These are phyloP conservation scores for Agastache rugosa DNA, from an alignment of 257 asterid genomes.

Conservation along the genomic window DNA sequence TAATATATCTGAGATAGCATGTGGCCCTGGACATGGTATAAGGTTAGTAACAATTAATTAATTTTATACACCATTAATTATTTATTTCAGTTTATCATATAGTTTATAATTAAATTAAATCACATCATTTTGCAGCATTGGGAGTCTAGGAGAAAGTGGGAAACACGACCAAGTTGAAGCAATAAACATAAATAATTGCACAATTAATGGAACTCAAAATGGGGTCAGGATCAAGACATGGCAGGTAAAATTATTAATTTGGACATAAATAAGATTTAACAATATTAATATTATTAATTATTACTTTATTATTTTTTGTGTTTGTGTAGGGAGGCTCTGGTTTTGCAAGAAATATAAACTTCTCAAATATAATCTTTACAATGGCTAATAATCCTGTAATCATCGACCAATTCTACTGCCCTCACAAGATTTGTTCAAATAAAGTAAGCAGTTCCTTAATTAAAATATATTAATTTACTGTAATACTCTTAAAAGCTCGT, in stretches of 20 bases:
- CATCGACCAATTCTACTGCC: slow-evolving; percentile 57
- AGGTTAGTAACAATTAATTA: slow-evolving; percentile 35
- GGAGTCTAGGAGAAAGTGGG: slow-evolving; percentile 53
- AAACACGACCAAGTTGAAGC: slow-evolving; percentile 43
- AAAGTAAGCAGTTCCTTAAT: slow-evolving; percentile 26
- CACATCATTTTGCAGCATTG: slow-evolving; percentile 42
- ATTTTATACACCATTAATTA: too few species aligned
- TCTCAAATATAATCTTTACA: slow-evolving; percentile 39
- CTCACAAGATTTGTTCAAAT: slow-evolving; percentile 38
- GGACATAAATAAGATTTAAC: neutral
- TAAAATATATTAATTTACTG: neutral
- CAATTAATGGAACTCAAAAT: slow-evolving; percentile 44
- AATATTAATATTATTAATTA: neutral
- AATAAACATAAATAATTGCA: slow-evolving; percentile 43
- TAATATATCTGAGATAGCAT: slow-evolving; percentile 40
- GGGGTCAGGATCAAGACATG: slow-evolving; percentile 66
- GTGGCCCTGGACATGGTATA: slow-evolving; percentile 67
- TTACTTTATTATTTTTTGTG: neutral
- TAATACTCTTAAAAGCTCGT: neutral
- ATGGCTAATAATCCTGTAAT: slow-evolving; percentile 39
- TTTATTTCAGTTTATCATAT: neutral
- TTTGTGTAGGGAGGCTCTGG: slow-evolving; percentile 54
- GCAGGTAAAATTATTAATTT: slow-evolving; percentile 48
- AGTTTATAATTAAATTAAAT: too few species aligned
- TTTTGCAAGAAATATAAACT: slow-evolving; percentile 46